These are phyloP conservation scores for Trifolium subterraneum DNA, from an alignment of 306 rosid species.

Conservation along the genomic window DNA sequence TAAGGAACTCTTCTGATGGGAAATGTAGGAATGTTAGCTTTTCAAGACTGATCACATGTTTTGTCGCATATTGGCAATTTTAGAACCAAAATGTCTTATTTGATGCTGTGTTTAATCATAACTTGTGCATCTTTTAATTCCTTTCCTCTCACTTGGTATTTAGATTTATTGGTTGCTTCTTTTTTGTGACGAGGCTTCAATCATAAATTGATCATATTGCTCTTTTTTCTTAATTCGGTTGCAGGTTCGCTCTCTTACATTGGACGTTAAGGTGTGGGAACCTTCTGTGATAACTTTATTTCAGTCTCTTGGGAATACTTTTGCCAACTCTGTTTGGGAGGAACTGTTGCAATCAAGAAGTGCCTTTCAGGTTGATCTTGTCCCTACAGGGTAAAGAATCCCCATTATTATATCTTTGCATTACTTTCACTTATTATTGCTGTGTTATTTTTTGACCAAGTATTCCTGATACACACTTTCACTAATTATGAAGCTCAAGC, in stretches of 20 bases:
- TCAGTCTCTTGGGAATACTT: slow-evolving; percentile 95
- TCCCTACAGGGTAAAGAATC: slow-evolving; percentile 83
- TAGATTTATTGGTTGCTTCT: background rate
- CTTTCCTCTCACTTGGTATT: background rate
- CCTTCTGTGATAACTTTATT: slow-evolving; percentile 93
- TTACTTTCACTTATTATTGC: slow-evolving; percentile 6
- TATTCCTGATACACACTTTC: slow-evolving; percentile 47
- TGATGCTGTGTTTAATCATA: background rate
- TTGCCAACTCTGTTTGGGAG: slow-evolving; percentile 99
- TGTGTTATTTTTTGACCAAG: slow-evolving; percentile 34
- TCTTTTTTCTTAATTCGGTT: slow-evolving; percentile 40
- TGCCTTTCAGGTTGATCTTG: slow-evolving; percentile 89
- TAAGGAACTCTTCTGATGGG: background rate
- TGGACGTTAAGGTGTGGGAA: slow-evolving; percentile 99
- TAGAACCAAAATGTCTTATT: background rate
- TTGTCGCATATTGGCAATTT: background rate
- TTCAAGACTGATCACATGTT: background rate
- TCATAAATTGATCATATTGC: slow-evolving; percentile 36
- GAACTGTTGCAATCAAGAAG: slow-evolving; percentile 92
- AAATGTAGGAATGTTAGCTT: background rate
- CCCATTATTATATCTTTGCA: slow-evolving; percentile 34
- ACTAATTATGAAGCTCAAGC: slow-evolving; percentile 66
- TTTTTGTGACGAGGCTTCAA: slow-evolving; percentile 31
- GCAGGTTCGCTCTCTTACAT: slow-evolving; percentile 96
- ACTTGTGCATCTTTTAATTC: background rate